Percentiles rank a stretch among this genome's conserved stretches.
Evolutionary conservation across 768 basidiomycete species (phyloP).

Genomic region (Suillus occidentalis): DNA sequence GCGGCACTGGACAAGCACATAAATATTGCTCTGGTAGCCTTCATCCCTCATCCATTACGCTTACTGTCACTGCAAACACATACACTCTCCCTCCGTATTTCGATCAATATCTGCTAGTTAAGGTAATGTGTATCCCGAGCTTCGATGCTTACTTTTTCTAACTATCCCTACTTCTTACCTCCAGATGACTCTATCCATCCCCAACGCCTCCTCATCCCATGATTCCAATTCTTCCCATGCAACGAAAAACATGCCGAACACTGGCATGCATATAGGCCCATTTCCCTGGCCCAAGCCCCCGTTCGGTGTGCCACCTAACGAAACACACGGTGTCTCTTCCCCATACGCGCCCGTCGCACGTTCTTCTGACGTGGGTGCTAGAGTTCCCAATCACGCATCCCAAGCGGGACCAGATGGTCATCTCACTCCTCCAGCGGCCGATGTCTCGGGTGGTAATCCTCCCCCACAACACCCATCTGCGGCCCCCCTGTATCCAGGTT

Average conservation of each 20-base stretch:
- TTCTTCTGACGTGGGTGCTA: neutral
- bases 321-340: neutral
- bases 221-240: too few relatives aligned
- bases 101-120: neutral
- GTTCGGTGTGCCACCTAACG: neutral
- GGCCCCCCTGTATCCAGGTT: neutral
- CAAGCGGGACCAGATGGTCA: neutral
- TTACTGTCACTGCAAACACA: neutral
- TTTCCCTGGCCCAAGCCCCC: neutral
- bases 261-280: neutral
- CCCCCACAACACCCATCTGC: neutral
- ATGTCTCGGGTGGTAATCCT: neutral
- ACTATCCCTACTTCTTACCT: neutral
- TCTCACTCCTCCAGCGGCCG: neutral
- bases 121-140: neutral
- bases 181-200: neutral
- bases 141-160: neutral
- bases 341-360: neutral
- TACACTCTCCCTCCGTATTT: neutral
- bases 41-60: neutral
- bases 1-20: neutral
- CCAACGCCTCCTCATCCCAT: neutral
- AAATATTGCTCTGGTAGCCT: neutral
- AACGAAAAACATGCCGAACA: neutral
- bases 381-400: neutral